Percentiles rank a stretch among this genome's conserved stretches.
These are phyloP conservation scores for Aphanoascus verrucosus DNA, from an alignment of 2,329 filamentous ascomycete genomes.

Conservation along the genomic window DNA sequence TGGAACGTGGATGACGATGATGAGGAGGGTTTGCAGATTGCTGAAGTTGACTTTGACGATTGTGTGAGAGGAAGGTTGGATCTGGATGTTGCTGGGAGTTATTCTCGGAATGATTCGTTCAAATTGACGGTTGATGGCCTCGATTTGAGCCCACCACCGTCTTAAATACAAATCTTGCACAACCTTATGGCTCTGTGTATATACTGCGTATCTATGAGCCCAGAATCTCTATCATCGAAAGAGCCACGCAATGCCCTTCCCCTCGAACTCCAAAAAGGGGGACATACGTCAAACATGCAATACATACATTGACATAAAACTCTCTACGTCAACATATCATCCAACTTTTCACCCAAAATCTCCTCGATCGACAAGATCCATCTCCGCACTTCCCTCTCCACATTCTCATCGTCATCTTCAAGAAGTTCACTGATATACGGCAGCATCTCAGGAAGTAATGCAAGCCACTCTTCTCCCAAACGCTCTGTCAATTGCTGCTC, in stretches of 20 bases:
- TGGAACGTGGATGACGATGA: constrained; percentile 59
- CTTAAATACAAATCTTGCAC: constrained; percentile 8
- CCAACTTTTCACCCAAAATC: constrained; percentile 78
- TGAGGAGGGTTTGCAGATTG: constrained; percentile 48
- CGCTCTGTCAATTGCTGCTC: constrained; percentile 69
- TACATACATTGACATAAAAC: neutral
- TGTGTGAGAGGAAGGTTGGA: constrained; percentile 73
- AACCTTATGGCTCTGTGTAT: neutral
- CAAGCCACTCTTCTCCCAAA: constrained; percentile 87
- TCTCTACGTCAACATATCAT: constrained; percentile 74
- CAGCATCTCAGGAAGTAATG: constrained; percentile 85
- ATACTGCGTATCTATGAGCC: constrained; percentile 5
- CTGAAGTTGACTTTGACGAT: constrained; percentile 77
- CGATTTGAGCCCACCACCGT: constrained; percentile 49
- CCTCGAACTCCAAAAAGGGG: neutral
- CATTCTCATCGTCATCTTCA: constrained; percentile 89
- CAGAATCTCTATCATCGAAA: neutral
- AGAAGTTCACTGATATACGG: constrained; percentile 91
- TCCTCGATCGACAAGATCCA: constrained; percentile 89
- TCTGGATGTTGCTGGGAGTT: constrained; percentile 74
- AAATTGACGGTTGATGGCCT: constrained; percentile 49
- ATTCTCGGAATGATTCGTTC: constrained; percentile 62
- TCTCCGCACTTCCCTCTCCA: constrained; percentile 76
- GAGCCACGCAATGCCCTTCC: neutral
- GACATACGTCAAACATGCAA: neutral